phyloP scores from a whole-genome alignment of 192 early-diverging fungal genomes.

The Chytriomyces confervae region DNA sequence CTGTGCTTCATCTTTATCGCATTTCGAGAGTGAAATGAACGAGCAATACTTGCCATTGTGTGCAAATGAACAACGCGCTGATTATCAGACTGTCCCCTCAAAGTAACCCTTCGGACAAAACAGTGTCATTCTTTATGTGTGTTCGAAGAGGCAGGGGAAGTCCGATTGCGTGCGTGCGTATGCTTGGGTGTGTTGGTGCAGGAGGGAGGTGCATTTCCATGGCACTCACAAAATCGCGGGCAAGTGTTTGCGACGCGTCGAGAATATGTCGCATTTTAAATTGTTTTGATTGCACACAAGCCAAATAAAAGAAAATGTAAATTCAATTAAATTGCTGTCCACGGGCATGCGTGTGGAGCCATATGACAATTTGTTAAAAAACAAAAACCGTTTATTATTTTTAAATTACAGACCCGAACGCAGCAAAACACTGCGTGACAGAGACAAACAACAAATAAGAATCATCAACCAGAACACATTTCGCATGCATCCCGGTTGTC shows the following conservation, averaged over 20 bases:
- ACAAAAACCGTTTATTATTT: no score
- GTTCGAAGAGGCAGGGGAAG: no score
- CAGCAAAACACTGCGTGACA: neutral
- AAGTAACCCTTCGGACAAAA: no score
- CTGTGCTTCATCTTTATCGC: neutral
- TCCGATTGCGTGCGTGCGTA: no score
- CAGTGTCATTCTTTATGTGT: no score
- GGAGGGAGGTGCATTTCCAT: no score
- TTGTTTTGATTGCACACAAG: neutral
- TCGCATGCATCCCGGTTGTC: conserved; percentile 93
- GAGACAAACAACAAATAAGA: neutral
- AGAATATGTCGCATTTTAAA: conserved; percentile 1
- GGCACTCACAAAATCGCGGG: no score
- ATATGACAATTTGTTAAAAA: no score
- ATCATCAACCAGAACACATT: conserved; percentile 68
- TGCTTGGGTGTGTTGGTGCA: no score
- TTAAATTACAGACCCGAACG: neutral
- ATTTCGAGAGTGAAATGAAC: neutral
- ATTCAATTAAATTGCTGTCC: no score
- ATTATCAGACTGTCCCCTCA: no score
- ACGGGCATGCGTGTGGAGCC: fast-evolving
- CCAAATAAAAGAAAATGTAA: no score
- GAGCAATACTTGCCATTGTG: conserved; percentile 40
- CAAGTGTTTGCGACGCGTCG: neutral
- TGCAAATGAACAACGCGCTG: conserved; percentile 43